These are phyloP conservation scores for Hamigera avellanea DNA, from an alignment of 495 filamentous ascomycete genomes.

Conservation along the genomic window DNA sequence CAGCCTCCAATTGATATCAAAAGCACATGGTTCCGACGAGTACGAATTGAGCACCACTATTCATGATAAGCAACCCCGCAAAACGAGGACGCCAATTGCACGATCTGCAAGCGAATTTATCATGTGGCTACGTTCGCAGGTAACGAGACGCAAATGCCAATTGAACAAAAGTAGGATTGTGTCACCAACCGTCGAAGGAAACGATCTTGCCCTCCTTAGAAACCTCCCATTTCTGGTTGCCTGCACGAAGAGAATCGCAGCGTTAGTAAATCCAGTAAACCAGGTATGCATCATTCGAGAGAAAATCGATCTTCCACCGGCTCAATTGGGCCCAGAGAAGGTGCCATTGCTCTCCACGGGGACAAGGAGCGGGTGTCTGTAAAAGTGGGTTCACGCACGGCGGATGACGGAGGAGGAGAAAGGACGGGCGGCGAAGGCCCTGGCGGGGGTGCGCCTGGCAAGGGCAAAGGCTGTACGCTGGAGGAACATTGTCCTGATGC, in stretches of 20 bases:
- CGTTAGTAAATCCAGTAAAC: slow-evolving; percentile 20
- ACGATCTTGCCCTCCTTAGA: slow-evolving; percentile 33
- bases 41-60: too few relatives aligned
- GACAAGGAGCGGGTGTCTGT: neutral
- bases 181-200: slow-evolving; percentile 33
- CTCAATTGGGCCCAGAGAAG: slow-evolving; percentile 15
- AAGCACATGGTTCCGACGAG: too few relatives aligned
- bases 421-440: slow-evolving; percentile 38
- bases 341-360: slow-evolving; percentile 12
- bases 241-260: slow-evolving; percentile 12
- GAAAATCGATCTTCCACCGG: neutral
- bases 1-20: too few relatives aligned
- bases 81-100: neutral
- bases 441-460: slow-evolving; percentile 55
- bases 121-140: too few relatives aligned
- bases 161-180: slow-evolving; percentile 2
- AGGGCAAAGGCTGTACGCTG: slow-evolving; percentile 66
- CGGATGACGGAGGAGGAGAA: slow-evolving; percentile 38
- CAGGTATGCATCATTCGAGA: neutral
- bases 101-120: too few relatives aligned
- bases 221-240: slow-evolving; percentile 23
- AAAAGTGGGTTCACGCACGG: slow-evolving; percentile 27
- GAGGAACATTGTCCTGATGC: slow-evolving; percentile 58
- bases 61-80: neutral
- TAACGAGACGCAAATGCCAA: slow-evolving; percentile 10